These are phyloP conservation scores for Cercis canadensis DNA, from an alignment of 306 rosid genomes.

Conservation along the genomic window DNA sequence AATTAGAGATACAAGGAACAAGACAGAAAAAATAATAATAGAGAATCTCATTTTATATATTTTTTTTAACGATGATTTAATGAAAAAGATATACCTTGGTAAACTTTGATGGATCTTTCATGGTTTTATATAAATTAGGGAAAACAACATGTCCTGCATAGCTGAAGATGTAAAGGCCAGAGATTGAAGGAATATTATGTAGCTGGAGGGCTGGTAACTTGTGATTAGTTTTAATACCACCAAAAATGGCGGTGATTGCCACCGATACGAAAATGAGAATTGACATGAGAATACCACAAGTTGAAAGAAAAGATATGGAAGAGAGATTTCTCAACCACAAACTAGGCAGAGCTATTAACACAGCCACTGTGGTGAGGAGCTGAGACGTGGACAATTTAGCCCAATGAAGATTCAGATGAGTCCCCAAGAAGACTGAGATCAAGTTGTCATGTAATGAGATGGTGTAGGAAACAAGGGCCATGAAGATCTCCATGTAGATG, in stretches of 20 bases:
- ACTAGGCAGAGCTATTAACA: slow-evolving; percentile 64
- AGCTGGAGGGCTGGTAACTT: slow-evolving; percentile 54
- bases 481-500: slow-evolving; percentile 68
- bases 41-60: too few species aligned
- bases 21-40: too few species aligned
- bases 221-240: slow-evolving; percentile 49
- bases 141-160: slow-evolving; percentile 78
- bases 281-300: slow-evolving; percentile 70
- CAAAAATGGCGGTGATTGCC: slow-evolving; percentile 55
- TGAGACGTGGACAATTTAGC: slow-evolving; percentile 52
- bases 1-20: too few species aligned
- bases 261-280: slow-evolving; percentile 57
- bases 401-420: slow-evolving; percentile 40
- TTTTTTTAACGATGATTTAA: background rate
- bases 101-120: slow-evolving; percentile 87
- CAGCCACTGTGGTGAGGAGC: slow-evolving; percentile 53
- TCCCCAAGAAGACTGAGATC: slow-evolving; percentile 46
- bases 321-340: slow-evolving; percentile 74
- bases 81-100: slow-evolving; percentile 54
- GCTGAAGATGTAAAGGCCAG: slow-evolving; percentile 68
- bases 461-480: slow-evolving; percentile 84
- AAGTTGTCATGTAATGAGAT: slow-evolving; percentile 80
- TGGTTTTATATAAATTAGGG: slow-evolving; percentile 70
- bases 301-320: slow-evolving; percentile 69
- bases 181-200: slow-evolving; percentile 64